Conservation (phyloP, 2,329 filamentous ascomycete species). For the Pseudogymnoascus pannorum region DNA sequence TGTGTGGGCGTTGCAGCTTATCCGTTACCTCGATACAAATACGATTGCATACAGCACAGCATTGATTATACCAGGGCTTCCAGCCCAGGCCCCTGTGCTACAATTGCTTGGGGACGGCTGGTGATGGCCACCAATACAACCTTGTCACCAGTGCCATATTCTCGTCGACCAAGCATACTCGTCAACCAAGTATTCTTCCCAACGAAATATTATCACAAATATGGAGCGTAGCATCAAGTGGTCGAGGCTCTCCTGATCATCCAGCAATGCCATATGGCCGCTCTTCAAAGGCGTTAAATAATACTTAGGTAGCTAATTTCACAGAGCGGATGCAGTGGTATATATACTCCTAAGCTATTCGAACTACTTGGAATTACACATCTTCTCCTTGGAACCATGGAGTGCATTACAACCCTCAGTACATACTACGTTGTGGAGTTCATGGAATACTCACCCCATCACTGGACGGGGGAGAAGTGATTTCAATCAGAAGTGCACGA, state of each 20-base stretch:
- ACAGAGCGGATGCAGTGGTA: background rate
- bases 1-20: too few relatives aligned
- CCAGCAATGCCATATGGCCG: background rate
- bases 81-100: too few relatives aligned
- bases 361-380: background rate
- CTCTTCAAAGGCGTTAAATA: too few relatives aligned
- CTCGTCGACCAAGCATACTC: background rate
- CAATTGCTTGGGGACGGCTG: too few relatives aligned
- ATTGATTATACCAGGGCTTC: too few relatives aligned
- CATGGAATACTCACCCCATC: background rate
- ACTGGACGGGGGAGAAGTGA: background rate
- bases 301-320: background rate
- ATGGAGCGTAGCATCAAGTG: background rate
- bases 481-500: slow-evolving; percentile 7
- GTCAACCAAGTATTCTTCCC: background rate
- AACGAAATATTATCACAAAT: background rate
- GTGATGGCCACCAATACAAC: too few relatives aligned
- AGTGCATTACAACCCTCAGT: background rate
- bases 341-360: background rate
- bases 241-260: background rate
- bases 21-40: too few relatives aligned
- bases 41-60: too few relatives aligned
- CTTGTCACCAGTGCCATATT: background rate
- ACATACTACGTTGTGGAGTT: background rate
- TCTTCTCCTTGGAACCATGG: background rate